Percentiles rank a stretch among this genome's conserved stretches.
Evolutionary conservation across 192 early-diverging fungal species (phyloP).

Genomic region (Hyaloraphidium curvatum): DNA sequence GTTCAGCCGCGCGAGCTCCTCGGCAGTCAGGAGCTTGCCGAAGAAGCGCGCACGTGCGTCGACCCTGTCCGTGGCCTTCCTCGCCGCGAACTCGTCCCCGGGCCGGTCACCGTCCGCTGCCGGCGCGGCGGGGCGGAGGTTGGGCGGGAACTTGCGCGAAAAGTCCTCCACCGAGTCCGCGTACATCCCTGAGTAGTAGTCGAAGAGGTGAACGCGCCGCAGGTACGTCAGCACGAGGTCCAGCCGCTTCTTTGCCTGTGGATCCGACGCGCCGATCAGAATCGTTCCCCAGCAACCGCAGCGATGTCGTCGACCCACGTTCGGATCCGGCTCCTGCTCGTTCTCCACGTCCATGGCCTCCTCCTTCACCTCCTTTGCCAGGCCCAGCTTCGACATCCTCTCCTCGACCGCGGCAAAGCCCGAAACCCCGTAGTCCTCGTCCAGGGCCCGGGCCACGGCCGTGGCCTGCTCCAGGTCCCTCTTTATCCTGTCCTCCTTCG

Average conservation of each 20-base stretch:
- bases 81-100: not conserved
- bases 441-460: slow-evolving; percentile 29
- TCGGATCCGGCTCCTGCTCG: slow-evolving; percentile 10
- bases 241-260: slow-evolving; percentile 21
- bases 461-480: slow-evolving; percentile 51
- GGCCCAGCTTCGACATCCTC: slow-evolving; percentile 8
- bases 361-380: slow-evolving; percentile 2
- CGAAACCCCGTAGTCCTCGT: slow-evolving; percentile 26
- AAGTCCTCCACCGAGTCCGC: slow-evolving; percentile 71
- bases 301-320: slow-evolving; percentile 8
- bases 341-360: slow-evolving; percentile 9
- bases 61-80: not conserved
- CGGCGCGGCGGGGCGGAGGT: slow-evolving; percentile 19
- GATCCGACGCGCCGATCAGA: no score
- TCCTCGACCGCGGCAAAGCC: slow-evolving; percentile 10
- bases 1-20: not conserved
- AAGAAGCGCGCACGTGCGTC: not conserved
- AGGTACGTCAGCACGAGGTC: slow-evolving; percentile 76
- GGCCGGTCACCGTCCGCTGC: slow-evolving; percentile 9
- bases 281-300: no score
- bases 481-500: slow-evolving; percentile 41
- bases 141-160: slow-evolving; percentile 46
- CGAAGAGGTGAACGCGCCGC: slow-evolving; percentile 76
- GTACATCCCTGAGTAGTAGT: slow-evolving; percentile 77
- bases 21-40: not conserved